These are phyloP conservation scores for Metschnikowia santaceciliae DNA, from an alignment of 805 yeast species.

Conservation along the genomic window DNA sequence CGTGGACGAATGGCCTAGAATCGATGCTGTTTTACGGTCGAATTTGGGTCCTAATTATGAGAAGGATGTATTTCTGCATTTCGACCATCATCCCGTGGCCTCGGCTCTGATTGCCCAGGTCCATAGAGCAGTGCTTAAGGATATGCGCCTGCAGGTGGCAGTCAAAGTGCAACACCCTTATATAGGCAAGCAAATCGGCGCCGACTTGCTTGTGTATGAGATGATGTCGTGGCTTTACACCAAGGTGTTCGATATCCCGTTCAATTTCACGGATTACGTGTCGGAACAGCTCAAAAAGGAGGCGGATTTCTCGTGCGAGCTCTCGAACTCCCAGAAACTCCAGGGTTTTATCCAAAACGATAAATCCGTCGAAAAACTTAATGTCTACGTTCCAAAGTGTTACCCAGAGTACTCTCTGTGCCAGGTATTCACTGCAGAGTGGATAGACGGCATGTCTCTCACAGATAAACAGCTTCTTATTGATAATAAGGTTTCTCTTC, in stretches of 20 bases:
- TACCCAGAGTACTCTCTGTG: constrained; percentile 44
- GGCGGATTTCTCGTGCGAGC: constrained; percentile 57
- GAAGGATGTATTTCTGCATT: constrained; percentile 32
- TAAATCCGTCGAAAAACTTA: constrained; percentile 28
- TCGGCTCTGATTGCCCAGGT: constrained; percentile 77
- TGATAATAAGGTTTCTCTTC: constrained; percentile 35
- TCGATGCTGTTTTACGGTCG: constrained; percentile 36
- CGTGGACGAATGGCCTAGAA: constrained; percentile 45
- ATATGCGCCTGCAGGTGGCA: constrained; percentile 51
- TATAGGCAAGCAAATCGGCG: constrained; percentile 53
- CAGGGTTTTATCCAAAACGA: constrained; percentile 40
- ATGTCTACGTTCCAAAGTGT: constrained; percentile 54
- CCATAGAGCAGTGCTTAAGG: constrained; percentile 47
- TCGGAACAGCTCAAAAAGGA: constrained; percentile 57
- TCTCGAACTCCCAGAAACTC: constrained; percentile 46
- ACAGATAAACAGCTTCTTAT: constrained; percentile 42
- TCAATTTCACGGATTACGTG: constrained; percentile 53
- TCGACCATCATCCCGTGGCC: constrained; percentile 62
- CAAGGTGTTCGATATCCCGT: constrained; percentile 59
- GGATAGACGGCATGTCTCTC: constrained; percentile 70
- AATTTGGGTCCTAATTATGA: constrained; percentile 44
- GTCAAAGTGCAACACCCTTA: constrained; percentile 65
- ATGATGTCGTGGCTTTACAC: constrained; percentile 51
- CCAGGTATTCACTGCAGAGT: constrained; percentile 61
- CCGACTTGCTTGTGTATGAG: constrained; percentile 60